Percentiles rank a stretch among this genome's conserved stretches.
Evolutionary conservation across 1,284 basidiomycete species (phyloP).

Genomic region (Moesziomyces globuligerus): DNA sequence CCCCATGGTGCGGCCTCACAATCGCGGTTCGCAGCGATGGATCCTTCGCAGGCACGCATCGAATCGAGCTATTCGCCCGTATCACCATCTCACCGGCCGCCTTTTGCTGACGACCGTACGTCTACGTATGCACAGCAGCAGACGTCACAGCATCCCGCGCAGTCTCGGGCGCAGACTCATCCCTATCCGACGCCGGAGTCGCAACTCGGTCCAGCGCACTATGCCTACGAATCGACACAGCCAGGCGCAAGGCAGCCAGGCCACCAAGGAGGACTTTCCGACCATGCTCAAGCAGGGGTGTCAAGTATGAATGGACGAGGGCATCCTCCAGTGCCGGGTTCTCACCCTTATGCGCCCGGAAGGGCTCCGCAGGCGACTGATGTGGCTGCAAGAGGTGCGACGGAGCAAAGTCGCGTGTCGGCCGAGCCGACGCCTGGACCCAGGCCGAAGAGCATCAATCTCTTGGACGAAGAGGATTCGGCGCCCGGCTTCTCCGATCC

Average conservation of each 20-base stretch:
- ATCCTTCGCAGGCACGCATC: not conserved
- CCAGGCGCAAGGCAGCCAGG: conserved; percentile 1
- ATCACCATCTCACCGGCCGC: not conserved
- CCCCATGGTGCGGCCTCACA: not conserved
- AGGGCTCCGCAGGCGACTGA: not conserved
- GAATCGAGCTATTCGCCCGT: not conserved
- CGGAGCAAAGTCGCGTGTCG: conserved; percentile 9
- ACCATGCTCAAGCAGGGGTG: not conserved
- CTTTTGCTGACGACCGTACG: not conserved
- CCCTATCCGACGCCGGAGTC: conserved; percentile 12
- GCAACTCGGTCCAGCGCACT: conserved; percentile 1
- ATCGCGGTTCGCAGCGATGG: not conserved
- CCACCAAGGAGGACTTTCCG: not conserved
- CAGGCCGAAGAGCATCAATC: conserved; percentile 29
- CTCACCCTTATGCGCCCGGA: conserved; percentile 8
- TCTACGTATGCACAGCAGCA: conserved; percentile 17
- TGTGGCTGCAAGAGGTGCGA: not conserved
- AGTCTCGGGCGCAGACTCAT: conserved; percentile 15
- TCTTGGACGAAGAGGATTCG: conserved; percentile 40
- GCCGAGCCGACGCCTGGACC: conserved; percentile 9
- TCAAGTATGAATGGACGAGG: conserved; percentile 3
- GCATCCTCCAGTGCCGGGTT: conserved; percentile 11
- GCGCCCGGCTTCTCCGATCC: not conserved
- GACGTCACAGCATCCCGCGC: conserved; percentile 12
- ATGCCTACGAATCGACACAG: not conserved